phyloP scores from a whole-genome alignment of 1,284 basidiomycete species.

The Ganoderma sinense region DNA sequence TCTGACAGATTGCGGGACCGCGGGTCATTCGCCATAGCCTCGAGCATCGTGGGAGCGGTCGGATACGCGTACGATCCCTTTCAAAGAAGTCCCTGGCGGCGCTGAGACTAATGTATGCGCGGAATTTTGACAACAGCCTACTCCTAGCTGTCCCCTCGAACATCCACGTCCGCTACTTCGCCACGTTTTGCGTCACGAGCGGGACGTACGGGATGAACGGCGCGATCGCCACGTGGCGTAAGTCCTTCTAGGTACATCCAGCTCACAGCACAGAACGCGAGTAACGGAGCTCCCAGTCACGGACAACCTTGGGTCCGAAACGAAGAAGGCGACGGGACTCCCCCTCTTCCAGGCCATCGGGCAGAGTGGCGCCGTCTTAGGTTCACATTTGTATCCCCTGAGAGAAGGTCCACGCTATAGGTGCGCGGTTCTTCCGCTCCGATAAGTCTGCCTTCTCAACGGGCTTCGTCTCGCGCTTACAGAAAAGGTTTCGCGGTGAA shows the following conservation, averaged over 20 bases:
- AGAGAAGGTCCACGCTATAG: constrained; percentile 69
- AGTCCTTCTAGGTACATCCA: constrained; percentile 35
- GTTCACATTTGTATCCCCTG: constrained; percentile 74
- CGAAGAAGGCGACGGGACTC: constrained; percentile 77
- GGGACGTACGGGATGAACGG: constrained; percentile 77
- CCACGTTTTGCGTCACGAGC: constrained; percentile 73
- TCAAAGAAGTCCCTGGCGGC: not conserved
- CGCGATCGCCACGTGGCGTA: constrained; percentile 79
- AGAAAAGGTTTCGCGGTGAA: constrained; percentile 74
- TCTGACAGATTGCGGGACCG: constrained; percentile 81
- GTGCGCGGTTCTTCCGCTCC: constrained; percentile 44
- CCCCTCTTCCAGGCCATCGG: constrained; percentile 82
- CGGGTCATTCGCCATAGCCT: constrained; percentile 62
- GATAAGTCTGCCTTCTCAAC: not conserved
- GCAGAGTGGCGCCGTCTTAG: constrained; percentile 75
- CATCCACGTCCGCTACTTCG: constrained; percentile 68
- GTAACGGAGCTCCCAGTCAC: constrained; percentile 51
- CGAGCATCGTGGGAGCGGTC: constrained; percentile 60
- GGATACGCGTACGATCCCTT: constrained; percentile 65
- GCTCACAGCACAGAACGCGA: not conserved
- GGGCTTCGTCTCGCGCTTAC: constrained; percentile 1
- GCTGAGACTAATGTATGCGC: not conserved
- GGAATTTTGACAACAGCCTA: constrained; percentile 43
- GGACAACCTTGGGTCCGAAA: constrained; percentile 81
- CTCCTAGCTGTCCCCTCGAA: constrained; percentile 55